Base-by-base conservation (phyloP, 345 rosid genomes). In the Sonneratia caseolaris region DNA sequence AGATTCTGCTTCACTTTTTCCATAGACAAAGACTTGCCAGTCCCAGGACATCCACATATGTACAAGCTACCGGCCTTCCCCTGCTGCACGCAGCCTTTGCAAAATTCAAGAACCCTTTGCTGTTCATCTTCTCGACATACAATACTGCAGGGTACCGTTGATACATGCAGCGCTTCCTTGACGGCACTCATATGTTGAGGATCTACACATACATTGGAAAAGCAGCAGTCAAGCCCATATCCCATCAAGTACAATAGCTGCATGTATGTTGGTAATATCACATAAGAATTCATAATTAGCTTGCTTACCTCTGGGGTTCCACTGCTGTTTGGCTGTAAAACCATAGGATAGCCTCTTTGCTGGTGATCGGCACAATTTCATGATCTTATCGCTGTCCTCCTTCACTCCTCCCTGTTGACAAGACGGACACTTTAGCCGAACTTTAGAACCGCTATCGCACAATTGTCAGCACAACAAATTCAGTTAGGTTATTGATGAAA, bases 61-160 rank as follows among this genome's bases (percentile, higher is more conserved):
- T 91, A 94, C 74, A 89, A 84, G 74, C 97, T 91, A 71, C 91
- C 91, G 37, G 93, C 86, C 78, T 87, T 90, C 75, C 79, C 85
- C 0, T 85, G 82, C 77, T 86, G 74, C 16, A 91, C 67, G 35
- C 88, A 81, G 47, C 70, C 77, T 82, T 80, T 87, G 15, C 94
- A 93, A 75, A 91, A 94, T 71, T 91, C 91, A 62, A 86, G 77
- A 55, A 89, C 78, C 72, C 77, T 82, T 47, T 56, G 79, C 64
- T 88, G 97, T 76, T 94, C 98, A 48, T 86, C 80, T 71, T 89
- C 95, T 21, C 98, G 90, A 73, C 98, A 91, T 43, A 86, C 85
- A 62, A 87, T 71, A 45, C 64, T 79, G 16, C 87, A 65, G 11
- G 87, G 98, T 14, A 87, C 86, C 4, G 86, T 88, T 12, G 97